Evolutionary conservation across 495 filamentous ascomycete species (phyloP).

Genomic region (Delitschia confertaspora): DNA sequence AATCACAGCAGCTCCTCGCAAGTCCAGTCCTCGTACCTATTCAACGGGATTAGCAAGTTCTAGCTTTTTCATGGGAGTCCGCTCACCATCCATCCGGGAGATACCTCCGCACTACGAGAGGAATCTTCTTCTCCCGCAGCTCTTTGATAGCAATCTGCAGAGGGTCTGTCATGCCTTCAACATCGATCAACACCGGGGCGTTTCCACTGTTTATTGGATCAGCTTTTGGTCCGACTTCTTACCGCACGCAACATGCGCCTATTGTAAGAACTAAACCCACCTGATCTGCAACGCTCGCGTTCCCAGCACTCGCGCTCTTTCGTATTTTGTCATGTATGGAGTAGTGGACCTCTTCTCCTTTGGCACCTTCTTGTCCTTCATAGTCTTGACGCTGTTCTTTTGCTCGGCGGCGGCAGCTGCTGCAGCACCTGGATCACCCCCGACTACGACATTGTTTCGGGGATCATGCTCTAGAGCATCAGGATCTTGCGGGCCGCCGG

Average conservation of each 20-base stretch:
- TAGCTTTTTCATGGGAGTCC: too few relatives aligned
- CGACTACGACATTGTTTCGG: slow-evolving; percentile 52
- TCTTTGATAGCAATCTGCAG: slow-evolving; percentile 96
- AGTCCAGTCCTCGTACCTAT: slow-evolving; percentile 97
- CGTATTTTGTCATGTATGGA: slow-evolving; percentile 99
- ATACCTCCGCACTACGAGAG: slow-evolving; percentile 86
- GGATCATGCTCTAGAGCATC: slow-evolving; percentile 43
- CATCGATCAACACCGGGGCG: slow-evolving; percentile 89
- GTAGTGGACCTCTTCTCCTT: slow-evolving; percentile 85
- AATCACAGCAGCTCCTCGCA: slow-evolving; percentile 74
- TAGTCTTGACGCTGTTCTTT: slow-evolving; percentile 47
- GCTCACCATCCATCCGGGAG: slow-evolving; percentile 94
- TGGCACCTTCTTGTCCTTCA: slow-evolving; percentile 82
- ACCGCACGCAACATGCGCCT: background rate
- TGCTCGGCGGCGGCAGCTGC: slow-evolving; percentile 38
- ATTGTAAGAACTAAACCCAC: slow-evolving; percentile 41
- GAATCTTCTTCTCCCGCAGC: slow-evolving; percentile 95
- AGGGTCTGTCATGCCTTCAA: slow-evolving; percentile 96
- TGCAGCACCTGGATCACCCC: slow-evolving; percentile 66
- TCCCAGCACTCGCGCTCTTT: slow-evolving; percentile 83
- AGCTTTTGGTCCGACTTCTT: slow-evolving; percentile 12
- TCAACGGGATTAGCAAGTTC: too few relatives aligned
- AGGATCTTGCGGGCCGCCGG: slow-evolving; percentile 48
- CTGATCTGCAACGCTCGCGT: slow-evolving; percentile 94
- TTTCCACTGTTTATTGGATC: slow-evolving; percentile 61